Percentiles rank a stretch among this genome's conserved stretches.
Evolutionary conservation across 2,329 filamentous ascomycete genomes (phyloP).

Genomic region (Talaromyces albobiverticillius): DNA sequence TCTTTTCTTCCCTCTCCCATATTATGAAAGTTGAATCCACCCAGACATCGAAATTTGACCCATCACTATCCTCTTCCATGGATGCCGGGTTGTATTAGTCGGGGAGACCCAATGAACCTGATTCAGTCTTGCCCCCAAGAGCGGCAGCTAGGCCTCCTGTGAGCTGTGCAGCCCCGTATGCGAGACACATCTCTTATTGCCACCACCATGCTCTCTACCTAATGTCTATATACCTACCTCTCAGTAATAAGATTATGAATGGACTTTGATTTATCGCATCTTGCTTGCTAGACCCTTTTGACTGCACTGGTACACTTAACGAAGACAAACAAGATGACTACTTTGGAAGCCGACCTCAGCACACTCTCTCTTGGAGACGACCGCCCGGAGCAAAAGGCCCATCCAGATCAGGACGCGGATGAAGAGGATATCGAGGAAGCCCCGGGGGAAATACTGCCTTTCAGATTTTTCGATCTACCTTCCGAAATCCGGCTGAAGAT

Average conservation of each 20-base stretch:
- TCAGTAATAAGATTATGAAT: constrained; percentile 2
- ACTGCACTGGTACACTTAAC: background rate
- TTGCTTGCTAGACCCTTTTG: constrained; percentile 16
- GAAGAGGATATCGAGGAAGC: constrained; percentile 16
- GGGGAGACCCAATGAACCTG: constrained; percentile 45
- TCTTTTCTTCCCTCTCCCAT: constrained; percentile 40
- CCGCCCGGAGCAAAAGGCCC: constrained; percentile 8
- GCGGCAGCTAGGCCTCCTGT: constrained; percentile 46
- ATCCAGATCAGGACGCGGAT: constrained; percentile 20
- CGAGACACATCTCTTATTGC: constrained; percentile 37
- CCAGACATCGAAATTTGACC: constrained; percentile 58
- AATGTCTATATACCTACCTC: constrained; percentile 1
- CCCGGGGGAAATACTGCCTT: constrained; percentile 27
- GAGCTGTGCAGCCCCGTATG: constrained; percentile 49
- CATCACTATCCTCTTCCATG: constrained; percentile 46
- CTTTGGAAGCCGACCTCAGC: constrained; percentile 22
- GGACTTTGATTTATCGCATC: constrained; percentile 17
- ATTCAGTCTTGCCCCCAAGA: constrained; percentile 48
- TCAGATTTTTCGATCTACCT: constrained; percentile 53
- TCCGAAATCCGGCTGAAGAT: constrained; percentile 53
- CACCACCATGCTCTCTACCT: constrained; percentile 12
- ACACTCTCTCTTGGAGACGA: constrained; percentile 25
- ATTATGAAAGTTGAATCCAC: constrained; percentile 55
- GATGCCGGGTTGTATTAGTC: constrained; percentile 59
- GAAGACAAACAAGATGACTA: constrained; percentile 20